Conservation (phyloP, 2,329 filamentous ascomycete species). For the Colletotrichum musicola region DNA sequence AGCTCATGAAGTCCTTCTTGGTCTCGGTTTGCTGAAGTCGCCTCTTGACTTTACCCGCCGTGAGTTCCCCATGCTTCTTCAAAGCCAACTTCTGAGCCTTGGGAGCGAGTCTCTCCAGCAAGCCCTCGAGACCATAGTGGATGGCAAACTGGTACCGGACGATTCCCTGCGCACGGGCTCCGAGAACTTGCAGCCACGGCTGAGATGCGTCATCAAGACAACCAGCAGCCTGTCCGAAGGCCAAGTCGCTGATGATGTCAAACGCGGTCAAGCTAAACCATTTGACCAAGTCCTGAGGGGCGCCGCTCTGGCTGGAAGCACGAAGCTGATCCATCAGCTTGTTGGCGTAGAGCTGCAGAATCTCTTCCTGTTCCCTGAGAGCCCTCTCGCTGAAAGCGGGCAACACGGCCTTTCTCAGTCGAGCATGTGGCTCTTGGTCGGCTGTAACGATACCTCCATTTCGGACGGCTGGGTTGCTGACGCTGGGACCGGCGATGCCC, state of each 20-base stretch:
- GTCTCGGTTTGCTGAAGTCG: constrained; percentile 17
- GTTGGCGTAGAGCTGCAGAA: constrained; percentile 26
- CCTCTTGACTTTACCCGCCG: constrained; percentile 25
- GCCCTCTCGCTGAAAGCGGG: constrained; percentile 26
- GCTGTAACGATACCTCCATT: constrained; percentile 32
- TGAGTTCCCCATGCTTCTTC: constrained; percentile 25
- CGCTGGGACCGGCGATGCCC: constrained; percentile 17
- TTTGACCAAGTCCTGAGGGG: constrained; percentile 44
- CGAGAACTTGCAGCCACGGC: constrained; percentile 32
- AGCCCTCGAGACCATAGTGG: constrained; percentile 20
- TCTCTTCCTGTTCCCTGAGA: constrained; percentile 30
- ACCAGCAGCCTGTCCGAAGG: constrained; percentile 59
- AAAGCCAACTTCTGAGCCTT: constrained; percentile 21
- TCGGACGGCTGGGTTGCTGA: constrained; percentile 5
- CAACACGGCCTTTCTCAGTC: constrained; percentile 27
- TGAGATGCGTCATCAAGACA: constrained; percentile 47
- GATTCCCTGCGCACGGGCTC: constrained; percentile 20
- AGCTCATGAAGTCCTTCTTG: constrained; percentile 29
- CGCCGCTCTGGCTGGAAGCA: constrained; percentile 11
- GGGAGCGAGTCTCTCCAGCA: constrained; percentile 26
- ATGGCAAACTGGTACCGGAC: constrained; percentile 29
- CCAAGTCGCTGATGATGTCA: constrained; percentile 59
- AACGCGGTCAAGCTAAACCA: constrained; percentile 55
- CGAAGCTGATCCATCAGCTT: constrained; percentile 25
- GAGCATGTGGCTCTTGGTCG: constrained; percentile 32